These are phyloP conservation scores for Apophysomyces ossiformis DNA, from an alignment of 371 early-diverging fungal genomes.

Conservation along the genomic window DNA sequence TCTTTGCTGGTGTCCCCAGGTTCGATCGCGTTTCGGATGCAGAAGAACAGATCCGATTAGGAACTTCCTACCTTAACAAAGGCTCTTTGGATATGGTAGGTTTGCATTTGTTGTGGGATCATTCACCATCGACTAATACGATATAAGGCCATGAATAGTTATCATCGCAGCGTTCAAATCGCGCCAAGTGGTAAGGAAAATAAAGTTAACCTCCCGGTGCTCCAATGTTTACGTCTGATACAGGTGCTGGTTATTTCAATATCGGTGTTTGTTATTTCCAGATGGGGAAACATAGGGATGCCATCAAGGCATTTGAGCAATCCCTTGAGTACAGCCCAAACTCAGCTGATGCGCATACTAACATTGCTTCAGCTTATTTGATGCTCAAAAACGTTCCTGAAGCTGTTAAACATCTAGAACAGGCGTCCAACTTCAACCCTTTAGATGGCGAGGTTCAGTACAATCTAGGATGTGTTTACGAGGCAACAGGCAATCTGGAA, in stretches of 20 bases:
- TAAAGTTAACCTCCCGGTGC: too few relatives aligned
- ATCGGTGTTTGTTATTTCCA: conserved; percentile 80
- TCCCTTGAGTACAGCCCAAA: conserved; percentile 70
- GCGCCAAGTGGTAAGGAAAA: conserved; percentile 41
- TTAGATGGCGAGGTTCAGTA: conserved; percentile 77
- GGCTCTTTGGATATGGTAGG: conserved; percentile 54
- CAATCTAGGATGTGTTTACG: conserved; percentile 80
- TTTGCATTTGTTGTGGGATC: too few relatives aligned
- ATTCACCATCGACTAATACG: background rate
- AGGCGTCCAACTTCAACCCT: conserved; percentile 75
- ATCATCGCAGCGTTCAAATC: conserved; percentile 49
- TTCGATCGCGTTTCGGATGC: conserved; percentile 46
- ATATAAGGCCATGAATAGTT: conserved; percentile 51
- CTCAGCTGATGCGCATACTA: conserved; percentile 82
- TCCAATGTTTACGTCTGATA: background rate
- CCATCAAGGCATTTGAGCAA: conserved; percentile 69
- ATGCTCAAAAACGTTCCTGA: conserved; percentile 64
- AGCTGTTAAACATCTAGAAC: conserved; percentile 70
- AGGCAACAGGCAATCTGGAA: conserved; percentile 69
- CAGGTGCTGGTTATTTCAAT: conserved; percentile 76
- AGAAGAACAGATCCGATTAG: conserved; percentile 45
- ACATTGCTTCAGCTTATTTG: conserved; percentile 79
- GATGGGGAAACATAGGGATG: conserved; percentile 66
- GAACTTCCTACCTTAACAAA: conserved; percentile 44
- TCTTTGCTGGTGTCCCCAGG: conserved; percentile 27